phyloP scores from a whole-genome alignment of 2,329 filamentous ascomycete genomes.

The Tympanopsis confertula region DNA sequence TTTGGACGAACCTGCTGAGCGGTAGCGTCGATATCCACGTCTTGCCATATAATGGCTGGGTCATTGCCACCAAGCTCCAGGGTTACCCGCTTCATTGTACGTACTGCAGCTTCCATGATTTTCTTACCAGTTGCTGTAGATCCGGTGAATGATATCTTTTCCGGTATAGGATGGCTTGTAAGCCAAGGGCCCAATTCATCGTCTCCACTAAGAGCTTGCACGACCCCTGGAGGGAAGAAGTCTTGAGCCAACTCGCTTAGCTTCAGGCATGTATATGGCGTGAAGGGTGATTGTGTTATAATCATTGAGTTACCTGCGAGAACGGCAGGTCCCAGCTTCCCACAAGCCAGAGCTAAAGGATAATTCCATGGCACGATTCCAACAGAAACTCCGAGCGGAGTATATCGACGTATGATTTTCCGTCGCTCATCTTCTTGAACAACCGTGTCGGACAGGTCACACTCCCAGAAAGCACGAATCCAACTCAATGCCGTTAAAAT shows the following conservation, averaged over 20 bases:
- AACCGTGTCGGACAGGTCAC: slow-evolving; percentile 18
- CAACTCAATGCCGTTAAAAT: slow-evolving; percentile 7
- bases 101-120: slow-evolving; percentile 26
- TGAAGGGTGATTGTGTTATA: slow-evolving; percentile 33
- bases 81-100: slow-evolving; percentile 32
- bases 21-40: background rate
- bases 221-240: slow-evolving; percentile 29
- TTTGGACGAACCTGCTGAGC: background rate
- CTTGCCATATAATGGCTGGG: background rate
- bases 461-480: slow-evolving; percentile 9
- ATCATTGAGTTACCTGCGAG: slow-evolving; percentile 34
- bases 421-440: slow-evolving; percentile 21
- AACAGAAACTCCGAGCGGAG: slow-evolving; percentile 25
- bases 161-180: slow-evolving; percentile 26
- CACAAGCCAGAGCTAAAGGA: slow-evolving; percentile 16
- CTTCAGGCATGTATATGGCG: slow-evolving; percentile 24
- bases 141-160: slow-evolving; percentile 33
- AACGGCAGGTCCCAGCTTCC: slow-evolving; percentile 29
- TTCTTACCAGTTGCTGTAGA: slow-evolving; percentile 26
- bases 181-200: slow-evolving; percentile 28
- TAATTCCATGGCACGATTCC: slow-evolving; percentile 42
- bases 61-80: slow-evolving; percentile 16
- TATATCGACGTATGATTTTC: slow-evolving; percentile 10
- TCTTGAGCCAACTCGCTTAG: slow-evolving; percentile 23
- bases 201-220: slow-evolving; percentile 29